These are phyloP conservation scores for Colletotrichum spaethianum DNA, from an alignment of 2,329 filamentous ascomycete species.

Conservation along the genomic window DNA sequence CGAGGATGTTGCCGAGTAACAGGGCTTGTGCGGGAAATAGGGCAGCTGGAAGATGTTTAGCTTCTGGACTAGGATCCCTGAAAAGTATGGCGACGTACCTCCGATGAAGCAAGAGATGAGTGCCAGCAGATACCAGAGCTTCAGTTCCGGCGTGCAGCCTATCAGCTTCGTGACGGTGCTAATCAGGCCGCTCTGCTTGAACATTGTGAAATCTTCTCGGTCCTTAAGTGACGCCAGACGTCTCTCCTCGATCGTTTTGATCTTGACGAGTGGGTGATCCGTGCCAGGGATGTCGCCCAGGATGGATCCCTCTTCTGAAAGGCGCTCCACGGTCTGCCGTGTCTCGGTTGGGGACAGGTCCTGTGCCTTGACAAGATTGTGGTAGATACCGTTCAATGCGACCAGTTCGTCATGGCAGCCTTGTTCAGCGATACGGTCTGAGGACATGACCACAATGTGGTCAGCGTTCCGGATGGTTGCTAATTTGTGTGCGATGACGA, in stretches of 20 bases:
- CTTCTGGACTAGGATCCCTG: background rate
- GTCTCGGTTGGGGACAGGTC: slow-evolving; percentile 42
- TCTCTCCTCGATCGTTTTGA: background rate
- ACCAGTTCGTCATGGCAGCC: slow-evolving; percentile 46
- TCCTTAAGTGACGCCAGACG: background rate
- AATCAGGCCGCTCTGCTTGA: slow-evolving; percentile 11
- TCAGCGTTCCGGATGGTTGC: slow-evolving; percentile 50
- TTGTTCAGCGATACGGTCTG: slow-evolving; percentile 49
- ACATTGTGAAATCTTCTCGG: slow-evolving; percentile 11
- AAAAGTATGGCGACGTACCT: background rate
- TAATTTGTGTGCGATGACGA: slow-evolving; percentile 75
- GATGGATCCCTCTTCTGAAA: background rate
- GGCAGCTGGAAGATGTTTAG: slow-evolving; percentile 45
- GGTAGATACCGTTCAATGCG: slow-evolving; percentile 37
- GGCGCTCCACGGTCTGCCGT: background rate
- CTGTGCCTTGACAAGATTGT: slow-evolving; percentile 45
- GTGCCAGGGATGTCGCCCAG: background rate
- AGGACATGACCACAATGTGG: slow-evolving; percentile 51
- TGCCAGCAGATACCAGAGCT: background rate
- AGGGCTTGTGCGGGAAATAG: slow-evolving; percentile 60
- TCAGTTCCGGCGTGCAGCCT: slow-evolving; percentile 8
- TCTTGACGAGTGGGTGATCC: background rate
- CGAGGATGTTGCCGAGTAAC: slow-evolving; percentile 53
- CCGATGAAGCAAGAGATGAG: slow-evolving; percentile 10
- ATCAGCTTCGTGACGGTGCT: slow-evolving; percentile 9